A percentile compares a stretch with the other conserved stretches of the same genome.
phyloP scores from a whole-genome alignment of 2,329 filamentous ascomycete genomes.

The Talaromyces verruculosus region DNA sequence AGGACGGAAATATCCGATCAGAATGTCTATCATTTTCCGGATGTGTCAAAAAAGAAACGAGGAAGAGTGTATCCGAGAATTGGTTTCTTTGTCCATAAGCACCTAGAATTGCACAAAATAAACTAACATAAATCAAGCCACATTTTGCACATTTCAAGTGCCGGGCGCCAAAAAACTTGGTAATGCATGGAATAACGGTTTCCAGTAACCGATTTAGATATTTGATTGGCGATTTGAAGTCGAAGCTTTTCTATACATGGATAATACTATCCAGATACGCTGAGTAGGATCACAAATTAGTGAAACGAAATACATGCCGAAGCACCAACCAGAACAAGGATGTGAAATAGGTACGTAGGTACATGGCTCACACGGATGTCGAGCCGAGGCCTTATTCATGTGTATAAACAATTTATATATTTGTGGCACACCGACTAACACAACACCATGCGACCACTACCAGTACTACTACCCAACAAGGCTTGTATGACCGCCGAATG shows the following conservation, averaged over 20 bases:
- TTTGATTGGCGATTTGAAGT: not conserved
- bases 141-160: not conserved
- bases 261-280: not conserved
- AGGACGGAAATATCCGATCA: not conserved
- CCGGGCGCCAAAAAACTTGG: not conserved
- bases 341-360: not conserved
- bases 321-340: not conserved
- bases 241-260: not conserved
- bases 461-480: not conserved
- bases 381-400: not conserved
- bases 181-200: not conserved
- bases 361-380: not conserved
- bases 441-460: not conserved
- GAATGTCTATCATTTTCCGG: not conserved
- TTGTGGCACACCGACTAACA: not conserved
- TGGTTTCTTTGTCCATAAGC: not conserved
- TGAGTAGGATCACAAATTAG: not conserved
- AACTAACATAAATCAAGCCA: not conserved
- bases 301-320: not conserved
- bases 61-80: not conserved
- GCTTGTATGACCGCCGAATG: not conserved
- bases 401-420: not conserved
- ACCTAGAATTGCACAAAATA: not conserved
- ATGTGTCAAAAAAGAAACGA: not conserved
- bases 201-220: not conserved